These are phyloP conservation scores for Candolleomyces eurysporus DNA, from an alignment of 768 basidiomycete species.

Conservation along the genomic window DNA sequence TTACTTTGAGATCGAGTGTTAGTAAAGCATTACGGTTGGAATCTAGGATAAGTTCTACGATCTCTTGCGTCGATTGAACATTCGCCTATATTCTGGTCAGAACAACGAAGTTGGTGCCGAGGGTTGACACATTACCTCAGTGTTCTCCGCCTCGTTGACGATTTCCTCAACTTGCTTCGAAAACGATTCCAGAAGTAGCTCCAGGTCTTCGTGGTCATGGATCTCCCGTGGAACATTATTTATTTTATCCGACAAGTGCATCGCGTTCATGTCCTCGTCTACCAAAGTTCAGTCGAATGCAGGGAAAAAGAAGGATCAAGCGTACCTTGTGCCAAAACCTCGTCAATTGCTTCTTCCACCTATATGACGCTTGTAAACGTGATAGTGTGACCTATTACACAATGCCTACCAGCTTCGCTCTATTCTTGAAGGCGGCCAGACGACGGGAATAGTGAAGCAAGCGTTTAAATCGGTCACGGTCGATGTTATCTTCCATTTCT, in stretches of 20 bases:
- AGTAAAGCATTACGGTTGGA: conserved; percentile 92
- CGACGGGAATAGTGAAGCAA: conserved; percentile 90
- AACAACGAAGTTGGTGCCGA: conserved; percentile 1
- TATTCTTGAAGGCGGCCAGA: conserved; percentile 84
- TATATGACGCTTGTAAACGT: conserved; percentile 27
- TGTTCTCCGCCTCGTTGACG: conserved; percentile 88
- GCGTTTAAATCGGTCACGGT: conserved; percentile 90
- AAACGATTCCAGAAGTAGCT: conserved; percentile 91
- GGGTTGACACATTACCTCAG: conserved; percentile 49
- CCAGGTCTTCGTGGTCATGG: conserved; percentile 90
- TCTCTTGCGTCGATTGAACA: conserved; percentile 96
- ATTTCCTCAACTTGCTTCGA: conserved; percentile 97
- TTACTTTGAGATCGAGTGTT: conserved; percentile 85
- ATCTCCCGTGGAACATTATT: conserved; percentile 55
- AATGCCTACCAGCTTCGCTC: conserved; percentile 71
- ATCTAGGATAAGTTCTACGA: conserved; percentile 94
- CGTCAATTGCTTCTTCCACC: conserved; percentile 89
- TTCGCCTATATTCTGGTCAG: conserved; percentile 55
- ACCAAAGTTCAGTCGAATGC: not conserved
- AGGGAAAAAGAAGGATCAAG: conserved; percentile 4
- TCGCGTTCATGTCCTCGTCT: conserved; percentile 94
- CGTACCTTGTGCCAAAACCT: conserved; percentile 84
- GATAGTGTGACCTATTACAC: not conserved
- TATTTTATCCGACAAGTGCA: conserved; percentile 91
- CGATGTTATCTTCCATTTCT: conserved; percentile 93